Evolutionary conservation across 805 yeast genomes (phyloP).

Genomic region (Candida vaughaniae): DNA sequence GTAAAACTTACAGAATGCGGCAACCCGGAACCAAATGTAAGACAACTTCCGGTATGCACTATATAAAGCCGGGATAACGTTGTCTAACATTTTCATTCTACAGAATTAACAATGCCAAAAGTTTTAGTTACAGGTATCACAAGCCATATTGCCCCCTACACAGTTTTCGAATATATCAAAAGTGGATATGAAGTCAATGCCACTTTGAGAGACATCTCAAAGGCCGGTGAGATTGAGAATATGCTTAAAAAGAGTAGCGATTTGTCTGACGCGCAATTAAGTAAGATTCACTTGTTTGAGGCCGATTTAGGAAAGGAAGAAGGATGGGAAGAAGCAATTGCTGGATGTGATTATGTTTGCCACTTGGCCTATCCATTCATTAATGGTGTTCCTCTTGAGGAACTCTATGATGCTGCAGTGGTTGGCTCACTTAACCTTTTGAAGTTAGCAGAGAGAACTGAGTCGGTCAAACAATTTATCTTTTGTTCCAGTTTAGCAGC

Average conservation of each 20-base stretch:
- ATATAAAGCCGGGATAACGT: too few species aligned
- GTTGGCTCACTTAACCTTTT: conserved; percentile 3
- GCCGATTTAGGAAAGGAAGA: conserved; percentile 11
- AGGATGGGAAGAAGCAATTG: conserved; percentile 15
- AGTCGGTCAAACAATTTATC: conserved; percentile 5
- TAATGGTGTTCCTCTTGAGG: conserved; percentile 1
- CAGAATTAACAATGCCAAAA: too few species aligned
- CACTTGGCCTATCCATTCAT: conserved; percentile 11
- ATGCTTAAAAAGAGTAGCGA: conserved; percentile 4
- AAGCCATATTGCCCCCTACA: conserved; percentile 11
- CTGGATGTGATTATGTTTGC: conserved; percentile 7
- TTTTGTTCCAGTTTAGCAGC: conserved; percentile 3
- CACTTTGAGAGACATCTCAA: conserved; percentile 12
- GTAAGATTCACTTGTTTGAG: not conserved
- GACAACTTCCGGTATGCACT: too few species aligned
- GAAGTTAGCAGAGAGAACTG: conserved; percentile 5
- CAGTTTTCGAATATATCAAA: conserved; percentile 9
- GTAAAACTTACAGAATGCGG: too few species aligned
- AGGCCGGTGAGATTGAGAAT: not conserved
- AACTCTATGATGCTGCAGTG: conserved; percentile 2
- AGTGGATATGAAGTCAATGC: conserved; percentile 14
- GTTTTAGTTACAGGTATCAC: conserved; percentile 15
- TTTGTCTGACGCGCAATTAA: not conserved
- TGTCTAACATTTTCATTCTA: too few species aligned
- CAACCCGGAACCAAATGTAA: too few species aligned